Base-by-base conservation (phyloP, 2,329 filamentous ascomycete species). In the Juglanconis sp. region DNA sequence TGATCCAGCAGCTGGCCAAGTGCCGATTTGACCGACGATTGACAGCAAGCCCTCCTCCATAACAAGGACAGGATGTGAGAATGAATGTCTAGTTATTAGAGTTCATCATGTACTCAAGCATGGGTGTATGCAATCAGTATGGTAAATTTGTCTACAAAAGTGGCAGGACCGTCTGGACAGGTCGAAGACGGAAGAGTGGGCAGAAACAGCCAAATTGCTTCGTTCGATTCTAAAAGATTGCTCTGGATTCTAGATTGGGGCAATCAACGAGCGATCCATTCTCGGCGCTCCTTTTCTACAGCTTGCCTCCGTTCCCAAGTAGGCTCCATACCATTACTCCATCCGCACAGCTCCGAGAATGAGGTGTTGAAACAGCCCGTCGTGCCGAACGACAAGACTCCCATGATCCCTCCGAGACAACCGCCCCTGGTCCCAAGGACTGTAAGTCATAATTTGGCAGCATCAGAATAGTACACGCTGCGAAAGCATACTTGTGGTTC, bases 171-270 rank as follows among this genome's bases (percentile, higher is more conserved):
- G n/a, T n/a, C n/a, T n/a, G 2, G 17, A 24, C 17, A 24, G 15
- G 34, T 17, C 3, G 7, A 2, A 8, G 10, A 10, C 4, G 17
- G 38, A 24, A 15, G 30, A 15, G n/a, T 11, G 5, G 24, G 32
- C 8, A 44, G 13, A 36, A 34, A 50, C 50, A 53, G 49, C 24
- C 57, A 63, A 63, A 60, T 54, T 40, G 57, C 57, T 50, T 60
- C 49, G 49, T 53, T 54, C 36, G 38, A 36, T 48, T 60, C 57
- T 60, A 60, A 56, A 42, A 56, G 57, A 60, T 60, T 57, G 61
- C 61, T 63, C 61, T 52, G 34, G 42, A 46, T 56, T 63, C 61
- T 63, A 63, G 32, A 50, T 32, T 56, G 38, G 34, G 32, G 9
- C 31, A 53, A 53, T 9, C 38, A 42, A 40, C 44, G 38, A 38